Evolutionary conservation across 2,329 filamentous ascomycete genomes (phyloP).

Genomic region (Nothopassalora personata): DNA sequence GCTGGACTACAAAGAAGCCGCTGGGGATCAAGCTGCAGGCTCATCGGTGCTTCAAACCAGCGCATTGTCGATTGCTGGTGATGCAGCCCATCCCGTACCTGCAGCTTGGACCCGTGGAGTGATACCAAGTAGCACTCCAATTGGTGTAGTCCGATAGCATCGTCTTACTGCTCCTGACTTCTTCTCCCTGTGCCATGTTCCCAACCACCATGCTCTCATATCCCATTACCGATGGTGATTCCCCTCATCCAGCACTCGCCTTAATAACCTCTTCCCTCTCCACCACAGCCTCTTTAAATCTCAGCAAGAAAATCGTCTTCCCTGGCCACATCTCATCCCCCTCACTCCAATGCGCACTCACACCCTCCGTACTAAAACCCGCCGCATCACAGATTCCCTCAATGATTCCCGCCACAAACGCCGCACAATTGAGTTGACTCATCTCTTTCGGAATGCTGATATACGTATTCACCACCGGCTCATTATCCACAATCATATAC

Average conservation of each 20-base stretch:
- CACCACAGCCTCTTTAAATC: conserved; percentile 85
- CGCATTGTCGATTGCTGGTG: not conserved
- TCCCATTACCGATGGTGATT: not conserved
- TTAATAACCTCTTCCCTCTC: conserved; percentile 67
- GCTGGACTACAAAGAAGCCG: conserved; percentile 2
- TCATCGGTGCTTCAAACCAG: not conserved
- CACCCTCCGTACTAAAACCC: conserved; percentile 74
- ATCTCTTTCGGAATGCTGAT: conserved; percentile 92
- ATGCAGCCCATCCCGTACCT: not conserved
- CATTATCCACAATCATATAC: conserved; percentile 99
- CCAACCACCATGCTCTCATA: not conserved
- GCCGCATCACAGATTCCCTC: conserved; percentile 94
- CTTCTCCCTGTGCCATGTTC: not conserved
- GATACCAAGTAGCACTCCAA: conserved; percentile 11
- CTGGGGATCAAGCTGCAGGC: not conserved
- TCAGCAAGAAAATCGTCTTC: conserved; percentile 91
- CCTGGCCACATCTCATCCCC: conserved; percentile 77
- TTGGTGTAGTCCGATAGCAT: conserved; percentile 18
- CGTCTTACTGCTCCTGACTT: not conserved
- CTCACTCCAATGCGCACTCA: conserved; percentile 74
- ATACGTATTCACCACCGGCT: conserved; percentile 91
- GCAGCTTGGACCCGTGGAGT: conserved; percentile 14
- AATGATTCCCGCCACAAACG: conserved; percentile 89
- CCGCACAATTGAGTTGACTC: conserved; percentile 92
- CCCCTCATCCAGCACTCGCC: conserved; percentile 22